Evolutionary conservation across 305 asterid species (phyloP).

Genomic region (Rubia peregrina): DNA sequence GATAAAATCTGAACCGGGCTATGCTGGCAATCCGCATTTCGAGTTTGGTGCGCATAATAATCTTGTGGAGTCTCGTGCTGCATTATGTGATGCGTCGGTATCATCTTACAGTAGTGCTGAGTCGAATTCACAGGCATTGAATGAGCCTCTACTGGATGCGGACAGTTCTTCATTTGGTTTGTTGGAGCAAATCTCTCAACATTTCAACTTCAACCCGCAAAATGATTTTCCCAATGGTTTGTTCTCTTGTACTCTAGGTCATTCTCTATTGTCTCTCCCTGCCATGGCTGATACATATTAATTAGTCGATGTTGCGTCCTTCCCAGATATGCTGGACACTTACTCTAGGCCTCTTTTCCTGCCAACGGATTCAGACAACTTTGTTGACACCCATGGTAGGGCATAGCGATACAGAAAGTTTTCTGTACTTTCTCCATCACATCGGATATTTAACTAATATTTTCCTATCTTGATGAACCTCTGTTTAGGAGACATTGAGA

Average conservation of each 20-base stretch:
- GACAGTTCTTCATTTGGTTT: slow-evolving; percentile 55
- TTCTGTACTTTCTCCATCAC: slow-evolving; percentile 3
- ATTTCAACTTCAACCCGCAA: slow-evolving; percentile 47
- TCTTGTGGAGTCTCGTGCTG: slow-evolving; percentile 46
- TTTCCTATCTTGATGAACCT: background rate
- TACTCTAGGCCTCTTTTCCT: slow-evolving; percentile 52
- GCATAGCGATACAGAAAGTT: slow-evolving; percentile 18
- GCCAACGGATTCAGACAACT: slow-evolving; percentile 39
- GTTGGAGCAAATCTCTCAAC: slow-evolving; percentile 48
- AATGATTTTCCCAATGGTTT: slow-evolving; percentile 54
- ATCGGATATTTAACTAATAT: slow-evolving; percentile 8
- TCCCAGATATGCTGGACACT: slow-evolving; percentile 47
- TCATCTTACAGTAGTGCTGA: slow-evolving; percentile 65
- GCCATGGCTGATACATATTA: background rate
- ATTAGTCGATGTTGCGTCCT: background rate
- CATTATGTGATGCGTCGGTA: slow-evolving; percentile 61
- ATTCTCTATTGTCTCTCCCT: background rate
- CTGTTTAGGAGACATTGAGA: slow-evolving; percentile 42
- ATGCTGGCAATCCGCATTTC: slow-evolving; percentile 50
- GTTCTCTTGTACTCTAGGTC: slow-evolving; percentile 25
- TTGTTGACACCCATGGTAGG: slow-evolving; percentile 54
- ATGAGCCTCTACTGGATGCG: slow-evolving; percentile 53
- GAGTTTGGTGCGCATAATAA: slow-evolving; percentile 46
- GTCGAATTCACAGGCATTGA: slow-evolving; percentile 57
- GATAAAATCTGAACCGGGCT: slow-evolving; percentile 53